Evolutionary conservation across 2,329 filamentous ascomycete species (phyloP).

Genomic region (Xylaria sp.): DNA sequence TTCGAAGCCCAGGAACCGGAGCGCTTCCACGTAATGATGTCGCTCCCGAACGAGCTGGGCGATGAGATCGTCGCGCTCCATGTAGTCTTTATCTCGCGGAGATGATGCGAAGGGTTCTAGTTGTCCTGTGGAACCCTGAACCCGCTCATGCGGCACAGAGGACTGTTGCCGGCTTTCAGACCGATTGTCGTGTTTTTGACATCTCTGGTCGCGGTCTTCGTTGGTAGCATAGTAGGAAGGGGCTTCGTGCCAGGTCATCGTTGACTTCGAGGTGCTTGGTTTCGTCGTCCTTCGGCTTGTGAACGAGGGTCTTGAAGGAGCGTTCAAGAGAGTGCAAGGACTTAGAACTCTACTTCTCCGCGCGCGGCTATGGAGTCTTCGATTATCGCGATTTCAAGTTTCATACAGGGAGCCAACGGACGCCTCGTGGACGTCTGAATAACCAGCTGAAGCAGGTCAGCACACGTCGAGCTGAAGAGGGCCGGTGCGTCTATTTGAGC

Average conservation of each 20-base stretch:
- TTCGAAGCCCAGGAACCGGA: constrained; percentile 26
- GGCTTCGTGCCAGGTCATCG: not conserved
- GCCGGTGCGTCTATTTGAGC: not conserved
- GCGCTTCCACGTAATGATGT: not conserved
- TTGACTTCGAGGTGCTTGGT: not conserved
- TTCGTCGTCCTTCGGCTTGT: not conserved
- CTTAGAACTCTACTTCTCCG: not conserved
- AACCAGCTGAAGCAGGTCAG: constrained; percentile 9
- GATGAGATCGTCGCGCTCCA: not conserved
- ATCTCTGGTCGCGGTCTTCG: not conserved
- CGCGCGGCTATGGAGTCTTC: not conserved
- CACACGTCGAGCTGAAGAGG: not conserved
- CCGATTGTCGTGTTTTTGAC: not conserved
- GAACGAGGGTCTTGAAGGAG: not conserved
- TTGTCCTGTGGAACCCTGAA: not conserved
- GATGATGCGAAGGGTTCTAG: too few species aligned
- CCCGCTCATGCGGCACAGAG: not conserved
- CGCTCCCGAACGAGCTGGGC: constrained; percentile 4
- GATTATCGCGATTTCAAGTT: constrained; percentile 3
- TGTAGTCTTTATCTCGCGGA: not conserved
- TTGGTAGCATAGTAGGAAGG: not conserved
- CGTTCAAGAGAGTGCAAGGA: not conserved
- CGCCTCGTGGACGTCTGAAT: not conserved
- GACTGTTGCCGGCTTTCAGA: not conserved
- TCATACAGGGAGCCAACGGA: not conserved